Base-by-base conservation (phyloP, 2,329 filamentous ascomycete species). In the Colletotrichum tofieldiae region DNA sequence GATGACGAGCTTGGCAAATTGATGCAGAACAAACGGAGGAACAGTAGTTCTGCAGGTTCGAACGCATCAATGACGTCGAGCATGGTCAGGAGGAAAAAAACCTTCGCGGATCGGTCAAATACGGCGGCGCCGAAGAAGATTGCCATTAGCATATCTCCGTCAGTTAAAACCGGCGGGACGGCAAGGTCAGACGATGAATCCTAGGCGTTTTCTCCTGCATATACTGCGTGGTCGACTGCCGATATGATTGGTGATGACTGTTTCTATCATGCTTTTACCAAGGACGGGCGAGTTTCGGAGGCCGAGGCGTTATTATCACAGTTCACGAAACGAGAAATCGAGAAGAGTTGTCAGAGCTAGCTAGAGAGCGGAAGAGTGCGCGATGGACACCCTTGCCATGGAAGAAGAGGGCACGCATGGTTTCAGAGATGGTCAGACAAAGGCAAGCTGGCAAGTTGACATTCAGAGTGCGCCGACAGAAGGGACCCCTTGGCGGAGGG, bases 1-100 rank as follows among this genome's bases (percentile, higher is more conserved):
- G 95, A 98, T 67, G 95, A 98, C 75, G 94, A 96, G 78, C 84
- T 98, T n/a, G 91, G 92, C 66, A 97, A 96, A 82, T 87, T 98
- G 77, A 91, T 94, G 75, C 85, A 89, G 60, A 86, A 85, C 78
- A 92, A 92, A 78, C 86, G 90, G 51, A 87, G 90, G 47, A 91
- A 89, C 77, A 91, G 88, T 79, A 86, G 84, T 67, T 87, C 89
- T 9, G 84, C 84, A 2, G 84, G 83, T 20, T 81, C 83, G 12
- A 86, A 83, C 54, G 74, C 80, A 3, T 80, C 83, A 26, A 74
- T 76, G 47, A 75, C 81, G 18, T 78, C 83, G n/a, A 81, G 81
- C 20, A 80, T 86, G 37, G 77, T 82, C 12, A 77, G 83, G 43
- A 85, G 82, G 72, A 88, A 86, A 78, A 86, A 84, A 78, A 83